Evolutionary conservation across 768 basidiomycete genomes (phyloP).

Genomic region (Neoboletus subvelutipes): DNA sequence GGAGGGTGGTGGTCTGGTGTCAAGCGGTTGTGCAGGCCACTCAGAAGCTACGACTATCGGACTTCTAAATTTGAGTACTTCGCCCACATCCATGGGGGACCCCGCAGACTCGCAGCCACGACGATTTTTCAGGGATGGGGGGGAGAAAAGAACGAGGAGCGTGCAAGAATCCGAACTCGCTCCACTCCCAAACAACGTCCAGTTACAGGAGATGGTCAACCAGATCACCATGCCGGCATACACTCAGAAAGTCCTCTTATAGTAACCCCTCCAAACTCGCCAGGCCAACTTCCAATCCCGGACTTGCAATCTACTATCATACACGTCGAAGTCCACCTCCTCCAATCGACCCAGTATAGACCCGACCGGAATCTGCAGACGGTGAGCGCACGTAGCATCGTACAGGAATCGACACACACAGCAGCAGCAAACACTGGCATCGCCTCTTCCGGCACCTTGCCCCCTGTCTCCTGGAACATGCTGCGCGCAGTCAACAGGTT

Average conservation of each 20-base stretch:
- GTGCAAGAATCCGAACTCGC: background rate
- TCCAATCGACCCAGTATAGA: conserved; percentile 68
- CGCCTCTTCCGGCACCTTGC: conserved; percentile 53
- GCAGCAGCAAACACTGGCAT: conserved; percentile 73
- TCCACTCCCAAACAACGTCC: background rate
- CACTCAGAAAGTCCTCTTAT: conserved; percentile 38
- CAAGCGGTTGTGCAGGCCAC: conserved; percentile 33
- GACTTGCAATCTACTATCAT: conserved; percentile 57
- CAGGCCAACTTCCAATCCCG: conserved; percentile 79
- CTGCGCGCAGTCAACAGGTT: conserved; percentile 72
- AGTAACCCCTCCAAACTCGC: conserved; percentile 60
- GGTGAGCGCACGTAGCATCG: conserved; percentile 1
- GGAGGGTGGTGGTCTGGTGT: conserved; percentile 34
- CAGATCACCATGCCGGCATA: conserved; percentile 34
- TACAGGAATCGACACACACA: conserved; percentile 48
- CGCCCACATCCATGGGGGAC: conserved; percentile 27
- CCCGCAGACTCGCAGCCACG: conserved; percentile 31
- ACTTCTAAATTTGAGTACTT: conserved; percentile 36
- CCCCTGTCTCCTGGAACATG: conserved; percentile 58
- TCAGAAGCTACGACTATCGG: conserved; percentile 34
- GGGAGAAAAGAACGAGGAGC: background rate
- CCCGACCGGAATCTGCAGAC: conserved; percentile 60
- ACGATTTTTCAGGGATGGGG: background rate
- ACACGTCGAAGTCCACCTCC: conserved; percentile 68
- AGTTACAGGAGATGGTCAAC: conserved; percentile 9